phyloP scores from a whole-genome alignment of 2,329 filamentous ascomycete species.

The Colletotrichum cordylinicola region DNA sequence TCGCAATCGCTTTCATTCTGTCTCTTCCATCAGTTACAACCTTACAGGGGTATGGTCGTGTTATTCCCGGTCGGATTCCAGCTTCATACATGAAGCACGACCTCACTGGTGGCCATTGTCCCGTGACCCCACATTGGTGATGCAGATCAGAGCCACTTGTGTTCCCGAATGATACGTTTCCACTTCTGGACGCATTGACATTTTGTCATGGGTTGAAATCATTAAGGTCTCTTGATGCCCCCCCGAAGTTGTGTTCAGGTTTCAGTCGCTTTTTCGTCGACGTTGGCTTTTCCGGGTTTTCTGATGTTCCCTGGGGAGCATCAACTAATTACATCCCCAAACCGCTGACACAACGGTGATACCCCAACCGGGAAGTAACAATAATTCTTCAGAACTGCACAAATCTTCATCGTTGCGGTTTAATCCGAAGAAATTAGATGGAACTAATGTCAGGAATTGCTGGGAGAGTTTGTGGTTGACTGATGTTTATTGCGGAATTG shows the following conservation, averaged over 20 bases:
- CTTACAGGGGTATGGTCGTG: background rate
- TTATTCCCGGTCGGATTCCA: background rate
- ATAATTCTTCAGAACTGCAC: accelerated
- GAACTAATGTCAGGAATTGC: accelerated
- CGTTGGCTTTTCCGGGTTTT: background rate
- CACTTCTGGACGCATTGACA: background rate
- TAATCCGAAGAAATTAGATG: accelerated
- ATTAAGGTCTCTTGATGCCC: background rate
- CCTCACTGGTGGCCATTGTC: background rate
- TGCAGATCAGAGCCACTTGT: background rate
- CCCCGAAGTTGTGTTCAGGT: background rate
- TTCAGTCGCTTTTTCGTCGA: background rate
- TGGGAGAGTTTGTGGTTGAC: background rate
- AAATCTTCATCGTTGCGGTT: too few species aligned
- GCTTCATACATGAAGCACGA: background rate
- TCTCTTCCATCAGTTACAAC: background rate
- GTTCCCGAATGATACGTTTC: background rate
- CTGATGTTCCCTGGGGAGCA: background rate
- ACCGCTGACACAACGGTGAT: too few species aligned
- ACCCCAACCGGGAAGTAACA: background rate
- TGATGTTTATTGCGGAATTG: background rate
- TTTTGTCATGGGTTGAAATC: background rate
- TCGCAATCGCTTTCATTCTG: background rate
- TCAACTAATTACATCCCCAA: too few species aligned
- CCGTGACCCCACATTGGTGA: background rate